Evolutionary conservation across 2,329 filamentous ascomycete species (phyloP).

Genomic region (Alternaria gansuensis): DNA sequence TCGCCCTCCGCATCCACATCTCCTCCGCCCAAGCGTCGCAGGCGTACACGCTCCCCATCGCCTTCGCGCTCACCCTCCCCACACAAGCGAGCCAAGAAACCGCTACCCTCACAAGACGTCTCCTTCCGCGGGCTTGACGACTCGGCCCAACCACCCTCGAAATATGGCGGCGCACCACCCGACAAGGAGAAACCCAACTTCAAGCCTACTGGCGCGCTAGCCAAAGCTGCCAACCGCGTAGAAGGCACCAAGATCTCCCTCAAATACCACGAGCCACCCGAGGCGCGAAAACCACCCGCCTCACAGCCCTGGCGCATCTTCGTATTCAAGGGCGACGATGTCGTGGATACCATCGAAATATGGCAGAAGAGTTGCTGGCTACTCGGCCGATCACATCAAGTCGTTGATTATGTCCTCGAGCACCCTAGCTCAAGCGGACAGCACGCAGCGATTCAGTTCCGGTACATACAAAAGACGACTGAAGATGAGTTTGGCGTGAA

Average conservation of each 20-base stretch:
- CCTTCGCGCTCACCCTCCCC: slow-evolving; percentile 56
- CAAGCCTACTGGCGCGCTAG: slow-evolving; percentile 79
- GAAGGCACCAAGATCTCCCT: slow-evolving; percentile 79
- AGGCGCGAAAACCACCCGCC: slow-evolving; percentile 85
- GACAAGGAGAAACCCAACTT: slow-evolving; percentile 92
- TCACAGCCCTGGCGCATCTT: slow-evolving; percentile 88
- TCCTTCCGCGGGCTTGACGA: slow-evolving; percentile 54
- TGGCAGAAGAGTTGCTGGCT: slow-evolving; percentile 86
- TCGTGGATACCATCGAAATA: slow-evolving; percentile 83
- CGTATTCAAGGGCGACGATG: slow-evolving; percentile 84
- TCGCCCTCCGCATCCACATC: slow-evolving; percentile 41
- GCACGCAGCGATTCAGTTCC: slow-evolving; percentile 94
- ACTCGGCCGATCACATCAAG: slow-evolving; percentile 78
- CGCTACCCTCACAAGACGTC: slow-evolving; percentile 58
- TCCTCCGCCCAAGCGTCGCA: slow-evolving; percentile 48
- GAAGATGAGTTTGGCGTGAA: slow-evolving; percentile 78
- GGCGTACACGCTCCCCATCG: slow-evolving; percentile 40
- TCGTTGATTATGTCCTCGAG: slow-evolving; percentile 84
- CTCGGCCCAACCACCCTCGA: slow-evolving; percentile 40
- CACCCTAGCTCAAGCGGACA: slow-evolving; percentile 95
- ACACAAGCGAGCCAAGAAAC: slow-evolving; percentile 53
- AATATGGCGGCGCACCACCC: slow-evolving; percentile 46
- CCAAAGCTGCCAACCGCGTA: slow-evolving; percentile 86
- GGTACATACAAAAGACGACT: slow-evolving; percentile 81
- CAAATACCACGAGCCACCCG: slow-evolving; percentile 95